Evolutionary conservation across 257 asterid genomes (phyloP), one percentile per base, ranked within the genome.

Genomic region (Rauvolfia tetraphylla): DNA sequence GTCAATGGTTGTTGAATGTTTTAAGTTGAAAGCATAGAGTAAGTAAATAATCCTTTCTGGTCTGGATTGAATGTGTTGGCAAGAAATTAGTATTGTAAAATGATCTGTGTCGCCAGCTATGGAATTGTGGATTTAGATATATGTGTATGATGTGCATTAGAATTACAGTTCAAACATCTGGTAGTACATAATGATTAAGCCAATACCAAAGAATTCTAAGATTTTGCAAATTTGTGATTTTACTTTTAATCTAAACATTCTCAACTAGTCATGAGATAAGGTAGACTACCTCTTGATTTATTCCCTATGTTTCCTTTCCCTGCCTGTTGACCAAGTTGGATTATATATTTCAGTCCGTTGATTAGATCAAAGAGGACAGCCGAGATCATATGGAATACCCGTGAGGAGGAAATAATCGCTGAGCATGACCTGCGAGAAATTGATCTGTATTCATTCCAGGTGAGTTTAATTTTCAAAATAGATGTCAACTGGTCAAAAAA

Each of bases 391-490:
- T 95, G 98, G 98, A 85, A 81, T 73, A 76, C 84, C 41, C 96
- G 98, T 23, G 73, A 80, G 80, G 93, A 83, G 84, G 97, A 90
- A 82, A 91, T 94, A 74, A 73, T 92, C 78, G 89, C 98, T 33
- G 98, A 92, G 0, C 74, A 86, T 62, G 88, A 92, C 82, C 81
- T 95, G 83, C 91, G 97, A 79, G 98, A 95, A 88, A 92, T 95
- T 72, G 97, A 95, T 82, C 95, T 92, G 71, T 95, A 90, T 84
- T 95, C 98, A 17, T 95, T 95, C 88, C 98, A 92, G 84, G 97
- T 92, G 70, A 86, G 95, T 83, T 38, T 70, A 48, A 20, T 58
- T 72, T 71, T 38, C 62, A 41, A 51, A 23, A 7, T 7, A 12
- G n/a, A 66, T 73, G 8, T 48, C 42, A 3, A 22, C 13, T 68